These are phyloP conservation scores for Fusarium palustre DNA, from an alignment of 2,329 filamentous ascomycete genomes.

Conservation along the genomic window DNA sequence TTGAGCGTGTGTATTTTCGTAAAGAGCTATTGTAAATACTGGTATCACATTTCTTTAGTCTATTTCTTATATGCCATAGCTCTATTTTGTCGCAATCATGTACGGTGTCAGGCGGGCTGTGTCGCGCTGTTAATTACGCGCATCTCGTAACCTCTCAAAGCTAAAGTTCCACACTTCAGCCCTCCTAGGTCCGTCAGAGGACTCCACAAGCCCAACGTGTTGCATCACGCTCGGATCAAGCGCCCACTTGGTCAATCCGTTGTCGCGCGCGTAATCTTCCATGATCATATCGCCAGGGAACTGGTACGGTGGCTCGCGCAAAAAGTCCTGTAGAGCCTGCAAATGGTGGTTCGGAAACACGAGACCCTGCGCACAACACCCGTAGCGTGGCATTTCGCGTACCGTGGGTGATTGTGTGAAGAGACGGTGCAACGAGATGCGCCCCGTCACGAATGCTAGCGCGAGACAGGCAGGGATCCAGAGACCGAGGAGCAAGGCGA, in stretches of 20 bases:
- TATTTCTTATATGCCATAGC: not conserved
- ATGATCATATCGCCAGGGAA: conserved; percentile 53
- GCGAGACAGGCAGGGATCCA: conserved; percentile 51
- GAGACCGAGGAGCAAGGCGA: conserved; percentile 45
- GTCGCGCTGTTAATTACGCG: not conserved
- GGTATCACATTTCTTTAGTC: not conserved
- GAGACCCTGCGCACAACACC: conserved; percentile 55
- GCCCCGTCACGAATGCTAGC: conserved; percentile 49
- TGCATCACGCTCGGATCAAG: conserved; percentile 54
- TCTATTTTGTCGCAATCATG: not conserved
- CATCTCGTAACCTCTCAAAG: conserved; percentile 45
- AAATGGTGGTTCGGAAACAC: conserved; percentile 52
- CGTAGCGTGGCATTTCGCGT: conserved; percentile 53
- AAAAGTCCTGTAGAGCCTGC: conserved; percentile 42
- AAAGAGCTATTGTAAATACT: conserved; percentile 49
- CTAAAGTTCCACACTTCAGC: conserved; percentile 54
- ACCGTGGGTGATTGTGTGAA: conserved; percentile 42
- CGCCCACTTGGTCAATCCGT: conserved; percentile 51
- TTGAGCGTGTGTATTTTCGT: conserved; percentile 52
- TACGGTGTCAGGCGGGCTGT: not conserved
- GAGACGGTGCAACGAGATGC: conserved; percentile 46
- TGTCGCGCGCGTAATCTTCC: conserved; percentile 50
- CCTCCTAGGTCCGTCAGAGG: conserved; percentile 45
- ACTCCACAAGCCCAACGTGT: conserved; percentile 52
- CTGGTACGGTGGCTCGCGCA: conserved; percentile 49